Evolutionary conservation across 306 rosid species (phyloP).

Genomic region (cucumber (Cucumis sativus)): Cucumber_9930_V3 NC_026655.2:27757501-27758000

Average conservation of each 20-base stretch:
- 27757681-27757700: neutral
- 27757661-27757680: neutral
- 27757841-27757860: slow-evolving; percentile 33
- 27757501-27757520: no score
- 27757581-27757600: neutral
- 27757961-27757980: slow-evolving; percentile 20
- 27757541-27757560: neutral
- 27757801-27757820: neutral
- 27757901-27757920: slow-evolving; percentile 40
- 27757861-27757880: slow-evolving; percentile 40
- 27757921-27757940: slow-evolving; percentile 17
- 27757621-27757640: no score
- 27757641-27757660: neutral
- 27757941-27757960: slow-evolving; percentile 32
- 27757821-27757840: slow-evolving; percentile 52
- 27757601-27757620: neutral
- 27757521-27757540: neutral
- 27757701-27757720: neutral
- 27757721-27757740: slow-evolving; percentile 16
- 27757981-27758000: slow-evolving; percentile 47
- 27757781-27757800: neutral
- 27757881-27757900: slow-evolving; percentile 52
- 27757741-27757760: neutral
- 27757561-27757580: neutral
- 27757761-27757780: slow-evolving; percentile 13